Percentiles rank a stretch among this genome's conserved stretches.
Conservation (phyloP, 2,329 filamentous ascomycete species). For the Phoma sp. region DNA sequence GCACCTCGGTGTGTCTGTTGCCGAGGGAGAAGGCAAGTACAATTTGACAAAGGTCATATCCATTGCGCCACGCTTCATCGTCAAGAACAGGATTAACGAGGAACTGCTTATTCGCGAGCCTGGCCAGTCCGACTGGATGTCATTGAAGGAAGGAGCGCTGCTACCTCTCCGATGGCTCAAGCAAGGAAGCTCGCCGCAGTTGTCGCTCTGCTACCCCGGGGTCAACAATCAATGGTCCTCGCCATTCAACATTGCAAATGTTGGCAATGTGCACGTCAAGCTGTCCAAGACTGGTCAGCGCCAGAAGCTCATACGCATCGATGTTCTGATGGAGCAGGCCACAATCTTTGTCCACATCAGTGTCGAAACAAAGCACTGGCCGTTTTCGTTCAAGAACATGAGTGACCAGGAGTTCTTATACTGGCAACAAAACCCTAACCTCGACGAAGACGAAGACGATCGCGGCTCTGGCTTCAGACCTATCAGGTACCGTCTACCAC, state of each 20-base stretch:
- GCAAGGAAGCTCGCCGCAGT: conserved; percentile 80
- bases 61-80: conserved; percentile 86
- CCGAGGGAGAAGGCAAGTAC: conserved; percentile 94
- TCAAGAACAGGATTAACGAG: conserved; percentile 91
- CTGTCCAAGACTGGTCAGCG: conserved; percentile 88
- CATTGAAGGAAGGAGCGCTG: conserved; percentile 76
- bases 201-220: conserved; percentile 91
- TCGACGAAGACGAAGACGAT: conserved; percentile 91
- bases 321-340: conserved; percentile 89
- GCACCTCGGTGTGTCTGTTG: conserved; percentile 86
- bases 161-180: conserved; percentile 90
- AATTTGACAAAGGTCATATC: conserved; percentile 97
- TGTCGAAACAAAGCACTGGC: conserved; percentile 93
- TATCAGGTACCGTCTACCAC: conserved; percentile 88
- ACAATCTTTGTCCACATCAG: conserved; percentile 93
- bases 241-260: conserved; percentile 94
- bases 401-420: conserved; percentile 97
- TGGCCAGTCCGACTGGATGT: conserved; percentile 84
- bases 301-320: conserved; percentile 84
- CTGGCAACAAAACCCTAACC: conserved; percentile 90
- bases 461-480: conserved; percentile 84
- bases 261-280: conserved; percentile 92
- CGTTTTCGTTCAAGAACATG: conserved; percentile 98
- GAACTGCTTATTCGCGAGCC: conserved; percentile 90
- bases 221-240: conserved; percentile 98